Base-by-base conservation (phyloP, 1,284 basidiomycete genomes). In the Cryptococcus jaspeensis region DNA sequence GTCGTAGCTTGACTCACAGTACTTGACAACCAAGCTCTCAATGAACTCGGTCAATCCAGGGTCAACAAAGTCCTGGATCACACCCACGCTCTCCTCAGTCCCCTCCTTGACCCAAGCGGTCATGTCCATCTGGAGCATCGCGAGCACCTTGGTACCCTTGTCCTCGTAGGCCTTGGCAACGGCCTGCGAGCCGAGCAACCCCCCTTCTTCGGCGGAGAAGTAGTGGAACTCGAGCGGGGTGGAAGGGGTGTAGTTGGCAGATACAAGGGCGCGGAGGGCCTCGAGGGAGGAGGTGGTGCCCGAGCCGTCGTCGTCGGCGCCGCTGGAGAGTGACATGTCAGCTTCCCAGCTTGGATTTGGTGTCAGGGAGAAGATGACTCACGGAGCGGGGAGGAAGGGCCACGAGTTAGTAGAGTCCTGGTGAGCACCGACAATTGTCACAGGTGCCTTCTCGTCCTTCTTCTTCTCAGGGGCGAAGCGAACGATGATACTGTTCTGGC, bases 31-130 rank as follows among this genome's bases (percentile, higher is more conserved):
- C 28, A 81, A 62, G 4, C 60, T 75, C 78, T 85, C 87, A 77
- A 97, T 87, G 77, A 89, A 90, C 42, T 83, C 77, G 5, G 92
- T 95, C 62, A 81, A 69, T 48, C 76, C 79, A 9, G 83, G 76
- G 72, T 93, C 86, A 48, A 90, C 88, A 72, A 82, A 96, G 79
- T 99, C 95, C 51, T 84, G 85, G 66, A 98, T 91, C 58, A 99
- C 83, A 28, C 94, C 95, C 61, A 96, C 87, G 78, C 87, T 85
- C 79, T 95, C 92, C 60, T 81, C 78, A 20, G 90, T 91, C 44
- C 92, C 94, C 62, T 80, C 77, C 84, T 95, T 95, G 67, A 99
- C 90, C 87, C 91, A 99, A 56, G 94, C 95, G 43, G 90, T 92
- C 90, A 95, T 94, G 75, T 94, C 92, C 76, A 90, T 92, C 62